phyloP scores from a whole-genome alignment of 345 rosid species.

The Theobroma cacao region DNA sequence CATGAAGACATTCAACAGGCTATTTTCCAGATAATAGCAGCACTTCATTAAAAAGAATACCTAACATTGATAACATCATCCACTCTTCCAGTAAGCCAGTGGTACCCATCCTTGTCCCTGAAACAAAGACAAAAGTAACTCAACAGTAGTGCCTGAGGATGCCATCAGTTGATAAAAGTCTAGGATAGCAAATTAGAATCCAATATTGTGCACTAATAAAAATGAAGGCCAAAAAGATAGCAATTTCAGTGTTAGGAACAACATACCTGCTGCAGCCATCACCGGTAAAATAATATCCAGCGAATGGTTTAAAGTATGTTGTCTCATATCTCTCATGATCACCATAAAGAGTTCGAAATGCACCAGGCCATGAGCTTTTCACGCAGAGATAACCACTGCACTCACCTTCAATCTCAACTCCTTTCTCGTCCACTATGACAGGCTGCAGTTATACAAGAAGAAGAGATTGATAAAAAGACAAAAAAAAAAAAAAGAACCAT shows the following conservation, averaged over 20 bases:
- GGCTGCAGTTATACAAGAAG: constrained; percentile 47
- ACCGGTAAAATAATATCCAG: constrained; percentile 92
- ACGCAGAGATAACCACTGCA: constrained; percentile 94
- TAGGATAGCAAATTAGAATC: not conserved
- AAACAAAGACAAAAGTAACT: constrained; percentile 25
- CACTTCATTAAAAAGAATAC: constrained; percentile 32
- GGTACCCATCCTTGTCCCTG: constrained; percentile 98
- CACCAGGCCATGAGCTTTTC: constrained; percentile 95
- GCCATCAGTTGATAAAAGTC: not conserved
- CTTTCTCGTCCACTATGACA: constrained; percentile 94
- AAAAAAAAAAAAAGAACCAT: constrained; percentile 7
- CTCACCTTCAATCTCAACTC: constrained; percentile 88
- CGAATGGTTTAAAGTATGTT: constrained; percentile 90
- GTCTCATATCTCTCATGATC: constrained; percentile 99
- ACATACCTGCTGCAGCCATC: constrained; percentile 93
- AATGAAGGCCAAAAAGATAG: not conserved
- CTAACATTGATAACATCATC: constrained; percentile 99
- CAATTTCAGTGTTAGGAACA: not conserved
- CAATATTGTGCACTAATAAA: not conserved
- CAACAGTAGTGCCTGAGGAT: constrained; percentile 3
- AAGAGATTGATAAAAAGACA: constrained; percentile 9
- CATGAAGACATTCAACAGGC: constrained; percentile 1
- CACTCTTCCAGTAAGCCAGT: constrained; percentile 97
- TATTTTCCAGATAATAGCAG: not conserved
- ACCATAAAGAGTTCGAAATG: constrained; percentile 93